phyloP scores from a whole-genome alignment of 148 eudicot species.

The Rhododendron ferrugineum region DNA sequence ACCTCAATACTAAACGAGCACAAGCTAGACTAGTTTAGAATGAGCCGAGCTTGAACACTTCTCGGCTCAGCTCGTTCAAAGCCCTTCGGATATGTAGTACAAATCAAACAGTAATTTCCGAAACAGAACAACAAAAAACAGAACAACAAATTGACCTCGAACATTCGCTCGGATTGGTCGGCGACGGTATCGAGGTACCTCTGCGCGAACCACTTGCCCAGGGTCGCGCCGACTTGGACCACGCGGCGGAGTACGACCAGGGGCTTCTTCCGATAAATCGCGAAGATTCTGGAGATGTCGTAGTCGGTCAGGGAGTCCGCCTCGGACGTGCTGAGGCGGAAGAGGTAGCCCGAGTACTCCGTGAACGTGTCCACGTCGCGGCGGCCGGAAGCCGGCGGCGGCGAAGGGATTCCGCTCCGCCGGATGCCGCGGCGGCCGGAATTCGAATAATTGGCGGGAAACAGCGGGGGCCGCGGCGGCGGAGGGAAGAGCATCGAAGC shows the following conservation, averaged over 20 bases:
- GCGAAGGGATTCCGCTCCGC: background rate
- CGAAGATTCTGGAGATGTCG: slow-evolving; percentile 41
- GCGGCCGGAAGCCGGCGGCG: slow-evolving; percentile 7
- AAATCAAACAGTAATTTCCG: background rate
- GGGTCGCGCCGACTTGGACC: slow-evolving; percentile 57
- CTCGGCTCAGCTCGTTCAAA: background rate
- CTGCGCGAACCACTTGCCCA: slow-evolving; percentile 71
- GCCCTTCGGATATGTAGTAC: background rate
- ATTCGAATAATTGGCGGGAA: background rate
- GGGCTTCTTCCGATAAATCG: slow-evolving; percentile 60
- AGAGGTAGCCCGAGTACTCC: slow-evolving; percentile 70
- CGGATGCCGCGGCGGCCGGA: slow-evolving; percentile 6
- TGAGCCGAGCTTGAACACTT: background rate
- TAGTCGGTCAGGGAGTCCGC: slow-evolving; percentile 66
- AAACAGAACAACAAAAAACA: background rate
- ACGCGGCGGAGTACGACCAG: slow-evolving; percentile 54
- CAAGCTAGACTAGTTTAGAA: background rate
- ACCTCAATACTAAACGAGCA: background rate
- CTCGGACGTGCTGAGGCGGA: slow-evolving; percentile 55
- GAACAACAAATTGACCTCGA: slow-evolving; percentile 43
- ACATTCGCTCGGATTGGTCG: slow-evolving; percentile 65
- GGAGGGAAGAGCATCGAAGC: slow-evolving; percentile 16
- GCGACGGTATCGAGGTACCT: slow-evolving; percentile 57
- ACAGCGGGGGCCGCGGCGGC: slow-evolving; percentile 2
- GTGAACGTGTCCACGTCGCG: slow-evolving; percentile 65